These are phyloP conservation scores for Malus hybrid DNA, from an alignment of 331 rosid species.

Conservation along the genomic window DNA sequence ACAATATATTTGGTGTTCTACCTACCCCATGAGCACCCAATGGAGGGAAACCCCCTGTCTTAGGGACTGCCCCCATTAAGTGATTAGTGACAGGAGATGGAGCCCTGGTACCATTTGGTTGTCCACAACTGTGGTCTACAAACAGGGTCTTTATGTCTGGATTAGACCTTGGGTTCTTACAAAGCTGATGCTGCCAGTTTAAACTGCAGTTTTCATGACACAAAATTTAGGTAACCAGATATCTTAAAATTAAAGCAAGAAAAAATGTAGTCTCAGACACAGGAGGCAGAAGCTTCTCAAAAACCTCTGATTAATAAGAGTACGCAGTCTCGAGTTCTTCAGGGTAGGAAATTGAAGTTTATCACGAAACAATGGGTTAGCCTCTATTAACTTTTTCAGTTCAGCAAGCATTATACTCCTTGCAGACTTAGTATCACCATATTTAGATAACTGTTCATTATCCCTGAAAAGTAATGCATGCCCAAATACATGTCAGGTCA, in stretches of 20 bases:
- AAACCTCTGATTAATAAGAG: slow-evolving; percentile 95
- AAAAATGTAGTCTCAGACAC: neutral
- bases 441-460: slow-evolving; percentile 91
- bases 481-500: neutral
- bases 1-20: slow-evolving; percentile 11
- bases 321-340: slow-evolving; percentile 93
- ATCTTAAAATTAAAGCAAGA: slow-evolving; percentile 2
- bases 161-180: slow-evolving; percentile 96
- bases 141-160: slow-evolving; percentile 99
- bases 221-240: slow-evolving; percentile 8
- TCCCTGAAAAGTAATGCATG: slow-evolving; percentile 50
- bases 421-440: slow-evolving; percentile 95
- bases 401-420: slow-evolving; percentile 97
- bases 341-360: slow-evolving; percentile 92
- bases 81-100: slow-evolving; percentile 97
- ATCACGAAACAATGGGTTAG: slow-evolving; percentile 95
- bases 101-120: slow-evolving; percentile 95
- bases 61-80: slow-evolving; percentile 84
- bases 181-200: slow-evolving; percentile 99
- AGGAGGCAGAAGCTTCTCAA: slow-evolving; percentile 6
- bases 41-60: slow-evolving; percentile 87
- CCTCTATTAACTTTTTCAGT: slow-evolving; percentile 85
- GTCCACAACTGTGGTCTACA: slow-evolving; percentile 96
- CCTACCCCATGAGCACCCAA: slow-evolving; percentile 94
- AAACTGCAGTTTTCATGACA: slow-evolving; percentile 52